Evolutionary conservation across 169 alveolate genomes (phyloP).

Genomic region (Plasmodium berghei): DNA sequence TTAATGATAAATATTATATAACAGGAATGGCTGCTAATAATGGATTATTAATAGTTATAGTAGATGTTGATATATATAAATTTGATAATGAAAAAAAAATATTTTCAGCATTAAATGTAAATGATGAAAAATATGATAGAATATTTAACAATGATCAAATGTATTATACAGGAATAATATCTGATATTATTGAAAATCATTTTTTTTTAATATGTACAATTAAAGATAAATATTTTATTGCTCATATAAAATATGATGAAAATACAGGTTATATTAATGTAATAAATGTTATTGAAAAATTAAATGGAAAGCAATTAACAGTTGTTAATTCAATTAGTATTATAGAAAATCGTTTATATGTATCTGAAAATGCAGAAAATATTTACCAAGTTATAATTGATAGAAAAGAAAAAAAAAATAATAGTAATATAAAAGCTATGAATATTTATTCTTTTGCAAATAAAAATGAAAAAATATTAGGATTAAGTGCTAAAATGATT

Average conservation of each 20-base stretch:
- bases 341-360: slow-evolving; percentile 6
- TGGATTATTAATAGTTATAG: slow-evolving; percentile 18
- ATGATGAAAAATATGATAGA: neutral
- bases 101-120: neutral
- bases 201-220: slow-evolving; percentile 26
- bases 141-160: slow-evolving; percentile 27
- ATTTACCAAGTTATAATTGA: neutral
- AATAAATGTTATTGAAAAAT: slow-evolving; percentile 20
- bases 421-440: neutral
- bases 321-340: slow-evolving; percentile 23
- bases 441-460: slow-evolving; percentile 7
- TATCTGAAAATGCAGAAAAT: slow-evolving; percentile 42
- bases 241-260: slow-evolving; percentile 32
- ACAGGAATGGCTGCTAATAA: slow-evolving; percentile 57
- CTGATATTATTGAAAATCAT: slow-evolving; percentile 29
- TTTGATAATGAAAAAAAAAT: slow-evolving; percentile 26
- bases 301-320: slow-evolving; percentile 1
- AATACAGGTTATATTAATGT: neutral
- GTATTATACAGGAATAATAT: slow-evolving; percentile 29
- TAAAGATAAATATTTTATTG: slow-evolving; percentile 19
- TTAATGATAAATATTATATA: slow-evolving; percentile 31
- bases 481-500: slow-evolving; percentile 1
- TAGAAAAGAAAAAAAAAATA: neutral
- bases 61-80: slow-evolving; percentile 43
- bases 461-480: slow-evolving; percentile 28